These are phyloP conservation scores for Selaginella moellendorffii DNA, from an alignment of 75 land plant species.

Conservation along the genomic window DNA sequence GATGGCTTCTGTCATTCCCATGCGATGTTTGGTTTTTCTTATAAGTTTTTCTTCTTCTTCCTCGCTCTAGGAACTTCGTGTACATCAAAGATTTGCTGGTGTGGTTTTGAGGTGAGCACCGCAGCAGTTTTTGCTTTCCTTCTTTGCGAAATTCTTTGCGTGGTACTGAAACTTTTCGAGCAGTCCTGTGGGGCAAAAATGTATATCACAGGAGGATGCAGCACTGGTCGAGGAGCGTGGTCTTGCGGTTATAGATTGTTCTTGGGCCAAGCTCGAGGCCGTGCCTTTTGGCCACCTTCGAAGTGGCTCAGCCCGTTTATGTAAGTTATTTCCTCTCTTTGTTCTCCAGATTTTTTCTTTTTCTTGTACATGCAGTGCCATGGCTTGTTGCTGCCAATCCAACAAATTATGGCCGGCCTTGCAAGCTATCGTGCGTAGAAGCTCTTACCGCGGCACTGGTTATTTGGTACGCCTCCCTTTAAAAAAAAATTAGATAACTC, in stretches of 20 bases:
- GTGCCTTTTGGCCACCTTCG: slow-evolving; percentile 84
- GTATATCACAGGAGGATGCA: slow-evolving; percentile 76
- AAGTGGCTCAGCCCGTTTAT: slow-evolving; percentile 76
- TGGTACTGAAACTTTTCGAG: too few relatives aligned
- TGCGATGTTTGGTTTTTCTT: slow-evolving; percentile 6
- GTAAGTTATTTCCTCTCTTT: slow-evolving; percentile 30
- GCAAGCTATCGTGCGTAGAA: slow-evolving; percentile 89
- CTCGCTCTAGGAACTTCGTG: slow-evolving; percentile 61
- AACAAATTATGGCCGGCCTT: slow-evolving; percentile 88
- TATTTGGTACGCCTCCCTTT: slow-evolving; percentile 41
- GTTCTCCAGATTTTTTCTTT: background rate
- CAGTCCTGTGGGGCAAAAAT: slow-evolving; percentile 83
- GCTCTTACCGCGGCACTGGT: slow-evolving; percentile 79
- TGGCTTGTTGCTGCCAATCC: slow-evolving; percentile 98
- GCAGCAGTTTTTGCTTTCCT: too few relatives aligned
- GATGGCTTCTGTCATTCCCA: too few relatives aligned
- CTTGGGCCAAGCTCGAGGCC: slow-evolving; percentile 76
- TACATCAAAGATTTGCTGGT: slow-evolving; percentile 71
- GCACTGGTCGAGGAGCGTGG: slow-evolving; percentile 53
- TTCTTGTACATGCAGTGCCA: slow-evolving; percentile 43
- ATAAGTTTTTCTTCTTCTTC: too few relatives aligned
- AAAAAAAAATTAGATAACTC: background rate
- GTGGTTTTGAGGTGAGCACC: slow-evolving; percentile 54
- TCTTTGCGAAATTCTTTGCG: too few relatives aligned
- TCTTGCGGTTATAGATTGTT: slow-evolving; percentile 88